These are phyloP conservation scores for Pseudocercospora cruenta DNA, from an alignment of 2,329 filamentous ascomycete genomes.

Conservation along the genomic window DNA sequence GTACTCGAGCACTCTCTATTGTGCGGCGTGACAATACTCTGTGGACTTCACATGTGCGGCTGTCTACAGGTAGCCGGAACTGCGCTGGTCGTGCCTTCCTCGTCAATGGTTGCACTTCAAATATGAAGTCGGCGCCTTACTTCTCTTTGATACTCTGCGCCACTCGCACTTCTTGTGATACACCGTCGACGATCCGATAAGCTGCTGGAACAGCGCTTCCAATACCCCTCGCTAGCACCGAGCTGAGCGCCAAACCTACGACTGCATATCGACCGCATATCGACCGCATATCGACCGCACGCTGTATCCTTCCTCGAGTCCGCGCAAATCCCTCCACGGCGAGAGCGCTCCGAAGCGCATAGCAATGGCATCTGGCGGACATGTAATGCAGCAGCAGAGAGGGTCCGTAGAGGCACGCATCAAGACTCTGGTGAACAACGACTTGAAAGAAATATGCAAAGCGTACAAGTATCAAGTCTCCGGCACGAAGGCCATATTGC, in stretches of 20 bases:
- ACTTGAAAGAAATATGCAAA: slow-evolving; percentile 77
- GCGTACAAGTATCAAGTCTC: slow-evolving; percentile 74
- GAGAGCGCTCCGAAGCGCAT: slow-evolving; percentile 15
- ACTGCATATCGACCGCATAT: neutral
- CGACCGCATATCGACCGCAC: neutral
- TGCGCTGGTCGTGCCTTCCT: slow-evolving; percentile 3
- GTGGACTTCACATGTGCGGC: slow-evolving; percentile 5
- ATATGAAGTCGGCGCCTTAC: slow-evolving; percentile 8
- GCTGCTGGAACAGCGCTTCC: neutral
- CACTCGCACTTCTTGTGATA: slow-evolving; percentile 6
- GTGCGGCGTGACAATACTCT: slow-evolving; percentile 7
- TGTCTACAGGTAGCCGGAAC: neutral
- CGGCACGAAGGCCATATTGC: slow-evolving; percentile 83
- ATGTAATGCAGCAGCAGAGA: slow-evolving; percentile 46
- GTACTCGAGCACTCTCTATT: neutral
- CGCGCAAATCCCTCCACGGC: slow-evolving; percentile 5
- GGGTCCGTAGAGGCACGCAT: slow-evolving; percentile 34
- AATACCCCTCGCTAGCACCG: neutral
- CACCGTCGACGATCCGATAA: neutral
- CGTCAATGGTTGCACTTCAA: neutral
- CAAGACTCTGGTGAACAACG: slow-evolving; percentile 62
- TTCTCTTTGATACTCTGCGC: slow-evolving; percentile 2
- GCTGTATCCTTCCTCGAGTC: neutral
- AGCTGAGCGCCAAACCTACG: neutral
- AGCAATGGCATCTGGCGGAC: slow-evolving; percentile 39